Evolutionary conservation across 495 filamentous ascomycete species (phyloP), one percentile per base, ranked within the genome.

Genomic region (Lentithecium fluviatile): DNA sequence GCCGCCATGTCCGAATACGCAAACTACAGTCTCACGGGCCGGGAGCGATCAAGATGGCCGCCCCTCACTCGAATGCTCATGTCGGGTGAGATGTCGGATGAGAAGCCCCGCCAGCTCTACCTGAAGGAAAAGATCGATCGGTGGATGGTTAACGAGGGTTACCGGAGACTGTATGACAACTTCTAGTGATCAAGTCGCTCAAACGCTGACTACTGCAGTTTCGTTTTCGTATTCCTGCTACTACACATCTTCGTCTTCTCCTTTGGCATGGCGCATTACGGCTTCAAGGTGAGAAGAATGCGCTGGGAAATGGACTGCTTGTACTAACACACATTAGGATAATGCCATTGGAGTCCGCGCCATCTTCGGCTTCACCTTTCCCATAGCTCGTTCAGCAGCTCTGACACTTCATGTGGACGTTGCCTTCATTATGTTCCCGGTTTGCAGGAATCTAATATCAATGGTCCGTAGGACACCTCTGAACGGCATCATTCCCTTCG

Each of bases 91-190:
- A 86, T 88, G 81, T 83, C 79, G 47, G 78, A 79, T 60, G 82
- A 85, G 64, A 76, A 73, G 65, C 82, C 83, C 62, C 83, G 81
- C 66, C 79, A 82, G 29, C 73, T 90, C 64, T 83, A 72, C 38
- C 48, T 74, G 51, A 74, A 71, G 55, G 75, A 81, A 60, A 80
- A 77, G 64, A 72, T 82, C 52, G 76, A 80, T 64, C 69, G 75
- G 51, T 81, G 80, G 87, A 88, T 89, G 85, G 85, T 90, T 50
- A 88, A 89, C 70, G 87, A 89, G 70, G 88, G 86, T 62, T 88
- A 87, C 69, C 77, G 86, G 60, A 78, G 84, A 81, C 81, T 91
- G 82, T 88, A 76, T 52, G 83, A 19, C 24, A n/a, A 4, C 19
- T 12, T 34, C 12, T 24, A 2, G 17, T 24, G 10, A 2, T 13